These are phyloP conservation scores for Fusarium aywerte DNA, from an alignment of 2,329 filamentous ascomycete genomes.

Conservation along the genomic window DNA sequence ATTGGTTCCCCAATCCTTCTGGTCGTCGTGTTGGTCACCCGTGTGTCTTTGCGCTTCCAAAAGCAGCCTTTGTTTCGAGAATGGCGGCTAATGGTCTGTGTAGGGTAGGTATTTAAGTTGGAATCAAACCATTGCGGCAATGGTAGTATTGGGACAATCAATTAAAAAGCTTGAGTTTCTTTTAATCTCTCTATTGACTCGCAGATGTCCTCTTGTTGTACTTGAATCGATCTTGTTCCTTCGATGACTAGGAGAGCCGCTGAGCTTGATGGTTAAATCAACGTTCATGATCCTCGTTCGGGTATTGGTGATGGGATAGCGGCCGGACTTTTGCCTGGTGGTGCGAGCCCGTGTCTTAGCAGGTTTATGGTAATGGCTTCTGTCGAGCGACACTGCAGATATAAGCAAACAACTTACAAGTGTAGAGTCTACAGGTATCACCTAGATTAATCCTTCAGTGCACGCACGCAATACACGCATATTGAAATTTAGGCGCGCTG, in stretches of 20 bases:
- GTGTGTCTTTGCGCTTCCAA: constrained; percentile 80
- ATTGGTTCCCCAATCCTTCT: constrained; percentile 59
- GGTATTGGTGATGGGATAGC: no score
- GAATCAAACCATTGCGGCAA: background rate
- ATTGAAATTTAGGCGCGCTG: constrained; percentile 8
- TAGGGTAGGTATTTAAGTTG: constrained; percentile 64
- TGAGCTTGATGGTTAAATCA: no score
- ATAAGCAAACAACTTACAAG: no score
- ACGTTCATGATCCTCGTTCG: no score
- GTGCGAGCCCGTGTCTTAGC: no score
- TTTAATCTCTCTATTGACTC: no score
- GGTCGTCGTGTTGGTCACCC: constrained; percentile 69
- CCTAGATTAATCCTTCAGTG: background rate
- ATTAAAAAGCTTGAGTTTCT: no score
- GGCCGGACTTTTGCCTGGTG: no score
- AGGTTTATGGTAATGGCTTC: no score
- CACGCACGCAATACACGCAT: background rate
- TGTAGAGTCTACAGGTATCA: background rate
- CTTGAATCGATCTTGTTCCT: no score
- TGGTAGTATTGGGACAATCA: background rate
- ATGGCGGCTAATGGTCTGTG: constrained; percentile 82
- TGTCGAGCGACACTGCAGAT: background rate
- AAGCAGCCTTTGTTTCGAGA: constrained; percentile 73
- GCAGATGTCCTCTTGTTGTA: no score
- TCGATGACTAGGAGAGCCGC: no score